phyloP scores from a whole-genome alignment of 345 rosid genomes.

The Psidium friedrichsthalianum region DNA sequence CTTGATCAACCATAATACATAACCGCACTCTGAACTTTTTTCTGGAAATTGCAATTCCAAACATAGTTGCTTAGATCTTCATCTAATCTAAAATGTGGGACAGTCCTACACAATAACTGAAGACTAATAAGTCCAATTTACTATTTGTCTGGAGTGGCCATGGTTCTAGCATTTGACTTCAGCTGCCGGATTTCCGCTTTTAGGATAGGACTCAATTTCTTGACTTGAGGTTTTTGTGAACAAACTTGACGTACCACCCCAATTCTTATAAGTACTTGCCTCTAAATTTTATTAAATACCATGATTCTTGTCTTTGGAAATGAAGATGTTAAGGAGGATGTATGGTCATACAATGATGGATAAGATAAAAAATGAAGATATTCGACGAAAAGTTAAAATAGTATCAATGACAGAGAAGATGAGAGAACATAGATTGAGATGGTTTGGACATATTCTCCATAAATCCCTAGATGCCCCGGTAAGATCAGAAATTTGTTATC shows the following conservation, averaged over 20 bases:
- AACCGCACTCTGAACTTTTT: not conserved
- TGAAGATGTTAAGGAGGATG: too few species aligned
- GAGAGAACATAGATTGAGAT: too few species aligned
- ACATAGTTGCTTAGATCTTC: not conserved
- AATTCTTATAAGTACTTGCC: not conserved
- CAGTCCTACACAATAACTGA: not conserved
- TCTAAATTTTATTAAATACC: not conserved
- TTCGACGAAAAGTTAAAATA: too few species aligned
- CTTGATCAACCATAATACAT: not conserved
- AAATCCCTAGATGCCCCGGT: too few species aligned
- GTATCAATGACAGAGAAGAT: too few species aligned
- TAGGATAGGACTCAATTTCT: not conserved
- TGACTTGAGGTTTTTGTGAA: not conserved
- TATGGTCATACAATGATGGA: too few species aligned
- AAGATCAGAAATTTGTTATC: too few species aligned
- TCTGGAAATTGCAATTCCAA: not conserved
- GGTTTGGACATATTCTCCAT: too few species aligned
- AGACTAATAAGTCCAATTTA: not conserved
- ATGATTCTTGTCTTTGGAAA: not conserved
- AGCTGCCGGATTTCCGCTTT: not conserved
- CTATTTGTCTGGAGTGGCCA: not conserved
- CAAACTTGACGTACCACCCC: not conserved
- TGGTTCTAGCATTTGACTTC: not conserved
- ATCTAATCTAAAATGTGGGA: not conserved
- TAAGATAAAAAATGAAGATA: too few species aligned